Conservation (phyloP, 441 rosid species). For the Melastoma candidum region DNA sequence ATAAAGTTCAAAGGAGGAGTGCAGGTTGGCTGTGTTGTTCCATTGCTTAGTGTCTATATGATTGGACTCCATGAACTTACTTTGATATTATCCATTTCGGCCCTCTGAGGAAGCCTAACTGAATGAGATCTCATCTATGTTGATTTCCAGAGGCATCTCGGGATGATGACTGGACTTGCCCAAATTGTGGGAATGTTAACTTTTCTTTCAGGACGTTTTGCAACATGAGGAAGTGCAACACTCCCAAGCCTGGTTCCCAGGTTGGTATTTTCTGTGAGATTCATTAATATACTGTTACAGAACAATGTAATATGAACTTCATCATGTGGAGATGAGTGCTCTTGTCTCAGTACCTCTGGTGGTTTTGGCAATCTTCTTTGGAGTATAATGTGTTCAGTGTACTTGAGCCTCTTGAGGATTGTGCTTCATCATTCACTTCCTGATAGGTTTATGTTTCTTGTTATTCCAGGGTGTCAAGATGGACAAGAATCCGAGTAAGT, state of each 20-base stretch:
- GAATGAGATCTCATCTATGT: not conserved
- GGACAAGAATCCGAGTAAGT: constrained; percentile 77
- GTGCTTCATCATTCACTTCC: not conserved
- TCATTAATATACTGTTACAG: not conserved
- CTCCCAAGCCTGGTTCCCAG: constrained; percentile 95
- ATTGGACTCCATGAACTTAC: too few relatives aligned
- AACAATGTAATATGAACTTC: constrained; percentile 2
- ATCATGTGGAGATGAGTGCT: too few relatives aligned
- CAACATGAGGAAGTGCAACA: constrained; percentile 98
- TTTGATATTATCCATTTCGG: too few relatives aligned
- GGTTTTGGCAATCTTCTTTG: not conserved
- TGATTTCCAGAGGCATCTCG: constrained; percentile 51
- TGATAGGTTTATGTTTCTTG: constrained; percentile 21
- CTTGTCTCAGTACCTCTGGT: not conserved
- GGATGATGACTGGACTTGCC: constrained; percentile 97
- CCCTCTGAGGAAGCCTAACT: too few relatives aligned
- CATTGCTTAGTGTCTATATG: not conserved
- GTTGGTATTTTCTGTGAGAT: constrained; percentile 34
- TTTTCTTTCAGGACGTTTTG: constrained; percentile 92
- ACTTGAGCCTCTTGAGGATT: not conserved
- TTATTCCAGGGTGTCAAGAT: constrained; percentile 54
- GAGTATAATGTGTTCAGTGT: not conserved
- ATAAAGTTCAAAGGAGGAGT: constrained; percentile 59
- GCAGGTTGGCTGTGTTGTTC: constrained; percentile 21
- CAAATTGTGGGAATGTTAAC: constrained; percentile 93